Percentiles rank a stretch among this genome's conserved stretches.
These are phyloP conservation scores for Picochlorum sp. DNA, from an alignment of 139 green algal species.

Conservation along the genomic window DNA sequence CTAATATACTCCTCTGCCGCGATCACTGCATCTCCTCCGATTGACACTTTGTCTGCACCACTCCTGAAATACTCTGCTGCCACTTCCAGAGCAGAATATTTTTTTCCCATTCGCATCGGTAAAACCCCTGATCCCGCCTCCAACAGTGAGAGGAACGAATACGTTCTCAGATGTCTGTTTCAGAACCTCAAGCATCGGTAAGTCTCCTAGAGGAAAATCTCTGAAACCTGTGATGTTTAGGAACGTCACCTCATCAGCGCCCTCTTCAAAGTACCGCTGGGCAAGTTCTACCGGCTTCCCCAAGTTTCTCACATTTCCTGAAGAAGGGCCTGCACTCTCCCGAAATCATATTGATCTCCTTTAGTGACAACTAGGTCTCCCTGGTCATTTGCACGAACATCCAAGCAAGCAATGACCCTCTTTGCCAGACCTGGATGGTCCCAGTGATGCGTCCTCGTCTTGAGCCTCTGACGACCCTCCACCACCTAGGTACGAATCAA, in stretches of 20 bases:
- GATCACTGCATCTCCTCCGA: conserved; percentile 84
- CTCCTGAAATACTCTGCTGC: conserved; percentile 94
- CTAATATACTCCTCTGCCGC: conserved; percentile 56
- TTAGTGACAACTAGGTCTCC: conserved; percentile 96
- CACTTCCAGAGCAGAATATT: conserved; percentile 85
- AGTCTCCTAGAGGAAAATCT: conserved; percentile 86
- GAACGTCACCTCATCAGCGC: conserved; percentile 96
- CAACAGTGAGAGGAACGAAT: conserved; percentile 97
- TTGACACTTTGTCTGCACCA: conserved; percentile 95
- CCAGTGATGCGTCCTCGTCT: not conserved
- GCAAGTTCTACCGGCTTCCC: conserved; percentile 61
- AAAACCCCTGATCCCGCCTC: conserved; percentile 91
- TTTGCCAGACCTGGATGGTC: conserved; percentile 66
- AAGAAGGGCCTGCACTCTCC: conserved; percentile 48
- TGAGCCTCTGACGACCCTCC: conserved; percentile 12
- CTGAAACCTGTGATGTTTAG: conserved; percentile 97
- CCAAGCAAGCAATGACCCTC: conserved; percentile 95
- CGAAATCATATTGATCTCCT: conserved; percentile 83
- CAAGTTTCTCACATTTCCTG: conserved; percentile 82
- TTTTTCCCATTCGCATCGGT: conserved; percentile 64
- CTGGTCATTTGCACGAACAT: conserved; percentile 89
- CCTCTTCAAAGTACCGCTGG: conserved; percentile 83
- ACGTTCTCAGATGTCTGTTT: conserved; percentile 74
- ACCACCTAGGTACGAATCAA: conserved; percentile 69
- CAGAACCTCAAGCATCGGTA: conserved; percentile 95